A percentile compares a stretch with the other conserved stretches of the same genome.
Evolutionary conservation across 495 filamentous ascomycete species (phyloP).

Genomic region (Xeromyces bisporus): DNA sequence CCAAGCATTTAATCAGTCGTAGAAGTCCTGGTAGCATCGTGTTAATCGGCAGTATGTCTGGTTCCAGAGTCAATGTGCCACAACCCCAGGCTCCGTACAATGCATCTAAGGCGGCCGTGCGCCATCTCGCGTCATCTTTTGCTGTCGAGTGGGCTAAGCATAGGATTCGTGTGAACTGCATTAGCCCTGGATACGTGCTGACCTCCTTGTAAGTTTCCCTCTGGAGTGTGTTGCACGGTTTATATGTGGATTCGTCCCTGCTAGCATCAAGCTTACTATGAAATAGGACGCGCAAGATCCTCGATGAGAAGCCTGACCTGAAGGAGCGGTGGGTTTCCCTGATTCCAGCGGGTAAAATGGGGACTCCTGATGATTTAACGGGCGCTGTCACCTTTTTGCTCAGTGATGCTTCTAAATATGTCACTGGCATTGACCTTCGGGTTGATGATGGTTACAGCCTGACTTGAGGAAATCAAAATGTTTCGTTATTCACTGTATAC

Average conservation of each 20-base stretch:
- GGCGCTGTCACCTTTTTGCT: conserved; percentile 80
- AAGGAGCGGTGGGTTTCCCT: conserved; percentile 76
- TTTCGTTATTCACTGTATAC: too few species aligned
- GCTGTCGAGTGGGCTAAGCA: conserved; percentile 81
- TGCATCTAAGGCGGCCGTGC: conserved; percentile 72
- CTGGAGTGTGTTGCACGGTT: neutral
- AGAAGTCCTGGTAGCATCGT: conserved; percentile 70
- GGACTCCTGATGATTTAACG: conserved; percentile 80
- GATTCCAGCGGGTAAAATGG: conserved; percentile 86
- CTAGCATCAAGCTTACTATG: conserved; percentile 1
- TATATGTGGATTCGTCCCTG: conserved; percentile 2
- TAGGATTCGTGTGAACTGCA: conserved; percentile 79
- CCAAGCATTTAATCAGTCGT: conserved; percentile 75
- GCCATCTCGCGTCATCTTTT: conserved; percentile 62
- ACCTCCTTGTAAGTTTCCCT: conserved; percentile 49
- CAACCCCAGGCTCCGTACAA: conserved; percentile 92
- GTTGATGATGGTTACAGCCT: conserved; percentile 88
- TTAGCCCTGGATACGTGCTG: conserved; percentile 86
- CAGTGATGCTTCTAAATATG: conserved; percentile 69
- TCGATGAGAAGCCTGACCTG: conserved; percentile 80
- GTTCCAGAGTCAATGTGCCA: conserved; percentile 80
- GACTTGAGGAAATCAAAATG: conserved; percentile 41
- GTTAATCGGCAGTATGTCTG: conserved; percentile 91
- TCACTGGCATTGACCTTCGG: conserved; percentile 78
- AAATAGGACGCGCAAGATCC: conserved; percentile 74